Conservation (phyloP, 805 yeast genomes). For the Pichia thaimueangensis region DNA sequence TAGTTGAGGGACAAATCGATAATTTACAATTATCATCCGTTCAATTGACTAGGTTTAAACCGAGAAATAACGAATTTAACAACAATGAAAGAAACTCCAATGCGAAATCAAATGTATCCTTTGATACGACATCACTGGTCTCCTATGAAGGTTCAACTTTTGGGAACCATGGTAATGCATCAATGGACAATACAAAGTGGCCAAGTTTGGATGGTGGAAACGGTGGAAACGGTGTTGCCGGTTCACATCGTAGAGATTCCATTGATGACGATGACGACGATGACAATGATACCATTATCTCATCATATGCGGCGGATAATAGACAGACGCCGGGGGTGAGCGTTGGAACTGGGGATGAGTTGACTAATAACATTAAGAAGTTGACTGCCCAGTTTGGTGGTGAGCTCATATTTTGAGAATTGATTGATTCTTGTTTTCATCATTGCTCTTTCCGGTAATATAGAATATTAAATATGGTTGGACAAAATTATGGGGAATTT, state of each 20-base stretch:
- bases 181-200: conserved; percentile 15
- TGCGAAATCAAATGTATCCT: conserved; percentile 22
- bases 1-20: conserved; percentile 85
- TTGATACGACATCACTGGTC: conserved; percentile 34
- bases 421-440: too few species aligned
- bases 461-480: too few species aligned
- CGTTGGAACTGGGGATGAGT: conserved; percentile 16
- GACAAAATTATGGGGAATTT: too few species aligned
- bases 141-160: conserved; percentile 29
- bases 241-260: conserved; percentile 7
- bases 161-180: conserved; percentile 6
- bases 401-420: conserved; percentile 20
- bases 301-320: too few species aligned
- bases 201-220: conserved; percentile 19
- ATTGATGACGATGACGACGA: conserved; percentile 9
- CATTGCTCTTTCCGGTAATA: too few species aligned
- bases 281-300: conserved; percentile 1
- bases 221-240: conserved; percentile 1
- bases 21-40: conserved; percentile 68
- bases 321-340: background rate
- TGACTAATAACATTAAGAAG: conserved; percentile 23
- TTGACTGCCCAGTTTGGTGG: conserved; percentile 36
- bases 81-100: background rate
- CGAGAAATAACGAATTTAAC: background rate
- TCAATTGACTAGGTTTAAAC: conserved; percentile 31